phyloP scores from a whole-genome alignment of 1,284 basidiomycete genomes.

The Testicularia cyperi region DNA sequence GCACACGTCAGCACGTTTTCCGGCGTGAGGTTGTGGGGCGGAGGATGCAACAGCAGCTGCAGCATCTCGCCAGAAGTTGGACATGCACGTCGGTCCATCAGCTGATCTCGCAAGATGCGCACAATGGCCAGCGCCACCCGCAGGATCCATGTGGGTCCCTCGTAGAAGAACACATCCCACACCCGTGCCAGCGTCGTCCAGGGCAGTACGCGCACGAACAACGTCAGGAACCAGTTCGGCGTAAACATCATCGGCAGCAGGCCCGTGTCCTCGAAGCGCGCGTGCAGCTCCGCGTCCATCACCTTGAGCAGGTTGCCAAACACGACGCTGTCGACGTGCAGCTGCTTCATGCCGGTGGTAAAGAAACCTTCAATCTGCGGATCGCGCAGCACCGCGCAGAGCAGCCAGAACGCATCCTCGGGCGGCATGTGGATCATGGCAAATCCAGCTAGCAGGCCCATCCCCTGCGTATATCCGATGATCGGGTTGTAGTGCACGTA shows the following conservation, averaged over 20 bases:
- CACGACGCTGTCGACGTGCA: conserved; percentile 77
- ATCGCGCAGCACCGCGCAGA: conserved; percentile 73
- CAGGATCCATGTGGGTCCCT: conserved; percentile 77
- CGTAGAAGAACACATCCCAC: conserved; percentile 77
- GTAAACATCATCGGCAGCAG: conserved; percentile 56
- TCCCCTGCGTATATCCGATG: conserved; percentile 64
- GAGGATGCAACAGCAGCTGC: conserved; percentile 66
- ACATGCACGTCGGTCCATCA: conserved; percentile 65
- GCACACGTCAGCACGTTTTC: conserved; percentile 68
- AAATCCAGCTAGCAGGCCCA: conserved; percentile 75
- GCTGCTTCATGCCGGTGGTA: conserved; percentile 69
- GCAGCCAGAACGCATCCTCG: conserved; percentile 85
- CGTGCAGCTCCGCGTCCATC: conserved; percentile 66
- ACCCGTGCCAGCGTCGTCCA: conserved; percentile 74
- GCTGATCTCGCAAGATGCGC: conserved; percentile 64
- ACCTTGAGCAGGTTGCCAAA: conserved; percentile 74
- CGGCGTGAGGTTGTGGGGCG: conserved; percentile 54
- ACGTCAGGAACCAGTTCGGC: conserved; percentile 58
- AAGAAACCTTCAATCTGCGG: conserved; percentile 67
- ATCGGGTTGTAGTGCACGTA: conserved; percentile 62
- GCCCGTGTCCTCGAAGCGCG: conserved; percentile 36
- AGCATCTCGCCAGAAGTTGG: conserved; percentile 64
- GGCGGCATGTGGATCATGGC: conserved; percentile 78
- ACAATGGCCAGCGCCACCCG: conserved; percentile 77
- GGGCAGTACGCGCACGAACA: conserved; percentile 79